Evolutionary conservation across 352 stramenopile species (phyloP), one percentile per base, ranked within the genome.

Genomic region (Pilasporangium apinafurcum): DNA sequence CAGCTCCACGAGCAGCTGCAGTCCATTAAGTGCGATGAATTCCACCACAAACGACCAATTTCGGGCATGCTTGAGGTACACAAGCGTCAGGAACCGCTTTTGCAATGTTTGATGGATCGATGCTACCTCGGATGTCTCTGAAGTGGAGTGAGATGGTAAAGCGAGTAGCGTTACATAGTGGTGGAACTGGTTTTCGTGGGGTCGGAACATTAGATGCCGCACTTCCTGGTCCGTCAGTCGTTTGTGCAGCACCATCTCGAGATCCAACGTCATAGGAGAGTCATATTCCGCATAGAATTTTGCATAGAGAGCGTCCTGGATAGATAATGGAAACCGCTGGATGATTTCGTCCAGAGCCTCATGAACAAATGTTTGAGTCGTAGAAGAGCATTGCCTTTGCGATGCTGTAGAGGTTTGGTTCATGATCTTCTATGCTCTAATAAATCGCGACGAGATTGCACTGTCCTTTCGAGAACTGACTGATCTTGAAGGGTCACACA

Each of bases 61-160:
- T 18, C 43, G 52, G n/a, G 50, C 60, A 30, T 75, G 64, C 28
- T 67, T 56, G 18, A 75, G 35, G 47, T 66, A 75, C 28, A 70
- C 67, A 27, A 71, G 53, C 35, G 60, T 60, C 26, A 63, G 44
- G 34, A 60, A 68, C n/a, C 60, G 64, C 50, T 66, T 62, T 16
- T 62, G 51, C 1, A 65, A 29, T 18, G 53, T 30, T 10, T 14
- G 22, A n/a, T n/a, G n/a, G n/a, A n/a, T n/a, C 14, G 29, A 16
- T 48, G 49, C 58, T 5, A 46, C 35, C 13, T 48, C 22, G 1
- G 9, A 29, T 18, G 10, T 22, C 20, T 27, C 14, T 13, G 44
- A 27, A 16, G 16, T 32, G 4, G 10, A 20, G 21, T 30, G 24
- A 4, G 27, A 22, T 27, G 10, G 18, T 20, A 75, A 37, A 26